phyloP scores from a whole-genome alignment of 108 stramenopile genomes.

The Tribonema minus region DNA sequence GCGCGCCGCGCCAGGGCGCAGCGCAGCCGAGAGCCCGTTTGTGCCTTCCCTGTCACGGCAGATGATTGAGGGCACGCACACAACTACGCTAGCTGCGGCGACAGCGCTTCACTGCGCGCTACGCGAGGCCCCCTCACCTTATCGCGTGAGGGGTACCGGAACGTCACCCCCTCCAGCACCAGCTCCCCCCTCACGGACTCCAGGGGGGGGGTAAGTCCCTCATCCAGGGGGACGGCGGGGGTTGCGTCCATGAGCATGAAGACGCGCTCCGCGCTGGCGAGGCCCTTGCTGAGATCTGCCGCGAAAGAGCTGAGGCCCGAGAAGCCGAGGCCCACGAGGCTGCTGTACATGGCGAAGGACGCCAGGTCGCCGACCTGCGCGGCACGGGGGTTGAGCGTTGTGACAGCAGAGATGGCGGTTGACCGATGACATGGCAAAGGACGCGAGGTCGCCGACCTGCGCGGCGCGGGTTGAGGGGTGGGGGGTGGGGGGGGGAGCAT shows the following conservation, averaged over 20 bases:
- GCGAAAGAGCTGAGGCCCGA: conserved; percentile 23
- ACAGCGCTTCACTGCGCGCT: no score
- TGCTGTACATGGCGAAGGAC: conserved; percentile 46
- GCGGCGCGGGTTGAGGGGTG: no score
- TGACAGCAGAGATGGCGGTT: no score
- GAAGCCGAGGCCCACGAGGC: conserved; percentile 43
- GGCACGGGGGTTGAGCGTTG: no score
- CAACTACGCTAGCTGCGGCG: background rate
- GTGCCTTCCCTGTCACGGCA: no score
- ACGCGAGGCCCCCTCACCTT: background rate
- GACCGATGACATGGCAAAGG: conserved; percentile 44
- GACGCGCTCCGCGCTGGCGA: conserved; percentile 25
- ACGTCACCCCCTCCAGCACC: conserved; percentile 10
- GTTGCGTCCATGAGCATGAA: conserved; percentile 20
- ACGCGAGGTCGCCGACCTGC: conserved; percentile 45
- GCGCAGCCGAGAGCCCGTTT: no score
- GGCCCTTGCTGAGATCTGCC: background rate
- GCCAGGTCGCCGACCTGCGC: conserved; percentile 39
- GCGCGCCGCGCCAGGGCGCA: no score
- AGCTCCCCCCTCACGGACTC: background rate
- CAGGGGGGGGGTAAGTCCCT: background rate
- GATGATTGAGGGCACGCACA: background rate
- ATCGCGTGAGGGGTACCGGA: conserved; percentile 10
- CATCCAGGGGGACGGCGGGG: conserved; percentile 2
- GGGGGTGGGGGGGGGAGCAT: no score